Percentiles rank a stretch among this genome's conserved stretches.
Conservation (phyloP, 768 basidiomycete species). For the Panaeolus papilionaceus region DNA sequence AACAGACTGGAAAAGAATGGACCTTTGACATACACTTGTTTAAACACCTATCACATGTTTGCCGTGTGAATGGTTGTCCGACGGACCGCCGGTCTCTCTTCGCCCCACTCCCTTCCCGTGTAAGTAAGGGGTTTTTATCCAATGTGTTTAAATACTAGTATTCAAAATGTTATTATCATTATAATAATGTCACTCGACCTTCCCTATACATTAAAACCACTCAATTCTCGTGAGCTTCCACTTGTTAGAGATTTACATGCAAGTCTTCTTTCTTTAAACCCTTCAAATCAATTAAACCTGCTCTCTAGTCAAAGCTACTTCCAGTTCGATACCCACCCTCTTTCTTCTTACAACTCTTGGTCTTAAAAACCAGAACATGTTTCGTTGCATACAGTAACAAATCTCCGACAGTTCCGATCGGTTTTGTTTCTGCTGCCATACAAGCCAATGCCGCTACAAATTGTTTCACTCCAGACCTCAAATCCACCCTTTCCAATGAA, state of each 20-base stretch:
- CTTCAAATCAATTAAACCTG: conserved; percentile 20
- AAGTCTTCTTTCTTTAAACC: conserved; percentile 26
- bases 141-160: conserved; percentile 6
- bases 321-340: conserved; percentile 48
- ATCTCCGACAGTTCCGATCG: conserved; percentile 40
- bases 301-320: conserved; percentile 39
- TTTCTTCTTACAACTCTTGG: conserved; percentile 54
- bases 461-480: conserved; percentile 16
- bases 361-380: conserved; percentile 46
- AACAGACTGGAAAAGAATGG: background rate
- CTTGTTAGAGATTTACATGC: conserved; percentile 49
- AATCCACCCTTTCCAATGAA: background rate
- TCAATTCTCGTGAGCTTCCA: conserved; percentile 42
- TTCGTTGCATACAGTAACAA: conserved; percentile 43
- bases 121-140: background rate
- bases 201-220: conserved; percentile 23
- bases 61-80: conserved; percentile 10
- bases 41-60: conserved; percentile 12
- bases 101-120: background rate
- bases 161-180: background rate
- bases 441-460: conserved; percentile 14
- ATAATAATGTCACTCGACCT: background rate
- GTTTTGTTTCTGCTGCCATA: conserved; percentile 50
- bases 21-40: background rate
- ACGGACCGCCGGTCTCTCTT: conserved; percentile 8